Evolutionary conservation across 2,329 filamentous ascomycete species (phyloP), one percentile per base, ranked within the genome.

Genomic region (Fusarium bactridioides): DNA sequence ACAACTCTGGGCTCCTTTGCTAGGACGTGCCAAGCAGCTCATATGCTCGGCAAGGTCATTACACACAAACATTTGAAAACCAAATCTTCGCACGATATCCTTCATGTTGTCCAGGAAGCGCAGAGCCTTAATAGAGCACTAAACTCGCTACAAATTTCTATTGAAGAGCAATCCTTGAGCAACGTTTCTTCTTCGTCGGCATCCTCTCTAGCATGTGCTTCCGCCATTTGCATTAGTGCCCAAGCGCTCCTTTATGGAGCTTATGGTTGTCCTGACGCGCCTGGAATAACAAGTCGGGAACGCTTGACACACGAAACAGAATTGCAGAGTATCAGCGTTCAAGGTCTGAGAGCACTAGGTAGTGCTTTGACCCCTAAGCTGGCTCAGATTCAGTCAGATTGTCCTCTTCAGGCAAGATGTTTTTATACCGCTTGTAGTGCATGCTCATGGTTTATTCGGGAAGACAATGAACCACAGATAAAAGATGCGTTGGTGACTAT

Each of bases 401-500:
- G 38, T 29, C 56, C 61, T 11, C 33, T 64, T 5, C 40, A 40
- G 11, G 45, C 40, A 37, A 51, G 33, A 15, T 62, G 45, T 29
- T 44, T 62, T 13, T 64, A 64, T 38, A 44, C 40, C n/a, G 57
- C 61, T 27, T 44, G 38, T 9, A 64, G 23, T 25, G 61, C 58
- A n/a, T 64, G 61, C 16, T 60, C 37, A 4, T 64, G 61, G 61
- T 64, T 64, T n/a, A 37, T 64, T n/a, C 58, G 58, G n/a, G 61
- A 64, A 44, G 57, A 64, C 18, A 33, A 62, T 23, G 56, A 62
- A 13, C 25, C 38, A 10, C 45, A 64, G 45, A 64, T 64, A 57
- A 56, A 35, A 19, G 29, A 21, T 33, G 51, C 59, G 7, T 58
- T 61, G 33, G 23, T n/a, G 18, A 33, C 33, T 38, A 57, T 58